phyloP scores from a whole-genome alignment of 2,329 filamentous ascomycete genomes.

The Phyllosticta capitalensis region DNA sequence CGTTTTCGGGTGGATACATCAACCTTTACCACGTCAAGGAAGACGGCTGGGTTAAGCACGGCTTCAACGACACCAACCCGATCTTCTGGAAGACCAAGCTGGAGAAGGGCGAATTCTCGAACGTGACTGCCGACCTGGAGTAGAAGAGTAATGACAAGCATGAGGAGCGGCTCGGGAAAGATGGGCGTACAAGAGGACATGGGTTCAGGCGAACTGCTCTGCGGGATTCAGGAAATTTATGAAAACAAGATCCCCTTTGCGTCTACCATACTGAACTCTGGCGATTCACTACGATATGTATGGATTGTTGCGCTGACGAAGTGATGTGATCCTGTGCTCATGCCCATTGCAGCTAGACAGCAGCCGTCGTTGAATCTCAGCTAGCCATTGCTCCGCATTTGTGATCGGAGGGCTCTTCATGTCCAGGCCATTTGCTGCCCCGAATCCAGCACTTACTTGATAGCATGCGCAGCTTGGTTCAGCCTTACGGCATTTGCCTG shows the following conservation, averaged over 20 bases:
- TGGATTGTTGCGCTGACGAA: background rate
- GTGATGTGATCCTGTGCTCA: no score
- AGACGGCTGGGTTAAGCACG: slow-evolving; percentile 97
- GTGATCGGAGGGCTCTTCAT: no score
- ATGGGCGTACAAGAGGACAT: background rate
- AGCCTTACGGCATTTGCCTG: background rate
- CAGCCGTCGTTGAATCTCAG: no score
- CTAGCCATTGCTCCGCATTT: no score
- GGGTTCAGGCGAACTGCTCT: background rate
- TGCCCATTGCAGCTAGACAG: no score
- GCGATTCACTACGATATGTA: background rate
- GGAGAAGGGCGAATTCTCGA: slow-evolving; percentile 96
- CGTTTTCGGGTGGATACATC: slow-evolving; percentile 97
- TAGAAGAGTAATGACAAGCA: slow-evolving; percentile 21
- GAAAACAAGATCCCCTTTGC: background rate
- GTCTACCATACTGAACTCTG: background rate
- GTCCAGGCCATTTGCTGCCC: no score
- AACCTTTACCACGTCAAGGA: slow-evolving; percentile 99
- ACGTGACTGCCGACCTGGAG: slow-evolving; percentile 73
- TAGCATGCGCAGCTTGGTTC: background rate
- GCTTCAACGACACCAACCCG: slow-evolving; percentile 95
- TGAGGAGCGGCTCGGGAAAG: background rate
- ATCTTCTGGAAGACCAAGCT: slow-evolving; percentile 99
- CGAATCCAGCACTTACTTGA: background rate
- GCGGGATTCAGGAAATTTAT: background rate